Base-by-base conservation (phyloP, 2,329 filamentous ascomycete genomes). In the Exophiala sideris region DNA sequence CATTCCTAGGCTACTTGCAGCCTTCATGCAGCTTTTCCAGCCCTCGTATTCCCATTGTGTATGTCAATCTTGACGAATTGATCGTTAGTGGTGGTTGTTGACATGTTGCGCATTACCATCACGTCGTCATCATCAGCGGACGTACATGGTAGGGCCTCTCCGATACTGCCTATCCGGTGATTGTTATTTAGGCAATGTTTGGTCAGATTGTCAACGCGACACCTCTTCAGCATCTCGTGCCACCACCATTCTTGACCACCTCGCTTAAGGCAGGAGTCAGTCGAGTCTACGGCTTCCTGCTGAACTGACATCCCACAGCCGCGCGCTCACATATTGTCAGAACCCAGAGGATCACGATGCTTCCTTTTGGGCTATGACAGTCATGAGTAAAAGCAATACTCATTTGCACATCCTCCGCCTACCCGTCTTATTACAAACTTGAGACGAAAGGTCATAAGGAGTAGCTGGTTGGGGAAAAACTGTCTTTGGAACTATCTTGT, bases 301-400 rank as follows among this genome's bases (percentile, higher is more conserved):
- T 44, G 44, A 42, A 41, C 42, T 45, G 50, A 47, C 24, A 29
- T 5, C 7, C 24, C 2, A 35, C 39, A 33, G 24, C 51, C 42
- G 40, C 18, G 16, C 16, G 16, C 16, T 18, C 16, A 18, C 16
- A 18, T 18, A 18, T 18, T 18, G 16, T 18, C 16, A 18, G 16
- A 3, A 18, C 16, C 16, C 16, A 18, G 16, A 18, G 16, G 16
- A 18, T 18, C 36, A 14, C 16, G 45, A 14, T 46, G 33, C 39
- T 49, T 35, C 34, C 21, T 48, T 45, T 45, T 8, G 24, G 49
- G 41, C 16, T 18, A 18, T 39, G 18, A 47, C 35, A 41, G 45
- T 45, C 35, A 21, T 34, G 40, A 20, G 36, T n/a, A 34, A 46
- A 29, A 36, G 32, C 54, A 57, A 50, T 50, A 42, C 50, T 52